Evolutionary conservation across 2,329 filamentous ascomycete genomes (phyloP).

Genomic region (Cytospora piceicola): DNA sequence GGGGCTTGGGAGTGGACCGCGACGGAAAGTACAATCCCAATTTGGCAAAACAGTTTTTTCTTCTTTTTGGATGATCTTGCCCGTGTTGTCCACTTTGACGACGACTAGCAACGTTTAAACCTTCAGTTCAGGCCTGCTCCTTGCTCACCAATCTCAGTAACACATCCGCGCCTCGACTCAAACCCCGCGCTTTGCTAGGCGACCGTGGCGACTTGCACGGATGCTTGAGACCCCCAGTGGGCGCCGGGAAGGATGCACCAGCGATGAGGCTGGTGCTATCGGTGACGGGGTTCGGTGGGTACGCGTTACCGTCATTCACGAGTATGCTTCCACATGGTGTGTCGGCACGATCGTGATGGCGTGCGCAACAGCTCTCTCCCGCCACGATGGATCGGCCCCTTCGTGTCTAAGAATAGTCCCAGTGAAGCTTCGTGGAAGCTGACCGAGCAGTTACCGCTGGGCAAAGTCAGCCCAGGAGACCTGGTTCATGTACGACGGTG

Average conservation of each 20-base stretch:
- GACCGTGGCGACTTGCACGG: conserved; percentile 5
- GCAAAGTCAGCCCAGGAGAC: background rate
- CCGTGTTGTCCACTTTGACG: conserved; percentile 8
- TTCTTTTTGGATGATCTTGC: background rate
- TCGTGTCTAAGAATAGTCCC: conserved; percentile 24
- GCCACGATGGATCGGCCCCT: background rate
- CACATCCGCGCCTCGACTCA: conserved; percentile 7
- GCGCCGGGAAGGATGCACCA: conserved; percentile 1
- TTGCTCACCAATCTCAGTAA: conserved; percentile 4
- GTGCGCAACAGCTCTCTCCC: conserved; percentile 1
- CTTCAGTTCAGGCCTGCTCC: conserved; percentile 16
- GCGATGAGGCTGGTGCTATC: conserved; percentile 24
- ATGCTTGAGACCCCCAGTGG: background rate
- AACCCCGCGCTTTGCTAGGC: conserved; percentile 4
- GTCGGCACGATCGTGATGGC: background rate
- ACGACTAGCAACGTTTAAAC: conserved; percentile 11
- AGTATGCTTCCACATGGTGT: conserved; percentile 11
- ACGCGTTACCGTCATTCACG: conserved; percentile 10
- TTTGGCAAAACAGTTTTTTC: conserved; percentile 15
- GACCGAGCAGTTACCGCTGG: background rate
- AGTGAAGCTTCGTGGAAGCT: background rate
- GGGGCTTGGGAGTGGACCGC: conserved; percentile 21
- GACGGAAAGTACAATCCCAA: conserved; percentile 23
- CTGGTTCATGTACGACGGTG: background rate
- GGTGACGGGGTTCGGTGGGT: conserved; percentile 15